Base-by-base conservation (phyloP, 257 asterid genomes). In the Solanum rostratum region DNA sequence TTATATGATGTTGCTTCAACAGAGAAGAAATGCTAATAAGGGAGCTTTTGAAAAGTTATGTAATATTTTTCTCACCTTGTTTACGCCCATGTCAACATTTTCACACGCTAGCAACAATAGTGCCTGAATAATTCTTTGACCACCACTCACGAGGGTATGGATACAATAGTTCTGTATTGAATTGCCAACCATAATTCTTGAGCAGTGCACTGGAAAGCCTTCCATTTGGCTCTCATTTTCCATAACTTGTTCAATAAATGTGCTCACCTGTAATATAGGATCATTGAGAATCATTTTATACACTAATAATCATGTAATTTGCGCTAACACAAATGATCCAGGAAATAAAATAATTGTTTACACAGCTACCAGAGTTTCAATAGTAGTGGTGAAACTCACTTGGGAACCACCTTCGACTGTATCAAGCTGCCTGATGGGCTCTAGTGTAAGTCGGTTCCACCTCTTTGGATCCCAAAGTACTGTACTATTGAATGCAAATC, bases 401-500 rank as follows among this genome's bases (percentile, higher is more conserved):
- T 91, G 97, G 86, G 87, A 80, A 83, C 85, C 88, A 86, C 88
- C 87, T 66, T 86, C 87, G 55, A 85, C 87, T 1, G 90, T 87
- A 85, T 87, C 90, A 41, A 86, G 89, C 84, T 89, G n/a, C n/a
- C n/a, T n/a, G n/a, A n/a, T n/a, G n/a, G n/a, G n/a, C n/a, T n/a
- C n/a, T n/a, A n/a, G n/a, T 24, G 90, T n/a, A n/a, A n/a, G 93
- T 3, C 89, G 88, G 82, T 91, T 90, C 98, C 97, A 93, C 90
- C 91, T 90, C 89, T 87, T 87, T 3, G 91, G 89, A 87, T 94
- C 97, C 98, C 98, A 94, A 68, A 94, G 89, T 65, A 94, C 81
- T 18, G 93, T 90, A 87, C 97, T 92, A 30, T 92, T 93, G 84
- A 94, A 93, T 66, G 97, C 98, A 88, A 94, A 93, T 43, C 96